These are phyloP conservation scores for Hymenoscyphus albidus DNA, from an alignment of 2,329 filamentous ascomycete genomes.

Conservation along the genomic window DNA sequence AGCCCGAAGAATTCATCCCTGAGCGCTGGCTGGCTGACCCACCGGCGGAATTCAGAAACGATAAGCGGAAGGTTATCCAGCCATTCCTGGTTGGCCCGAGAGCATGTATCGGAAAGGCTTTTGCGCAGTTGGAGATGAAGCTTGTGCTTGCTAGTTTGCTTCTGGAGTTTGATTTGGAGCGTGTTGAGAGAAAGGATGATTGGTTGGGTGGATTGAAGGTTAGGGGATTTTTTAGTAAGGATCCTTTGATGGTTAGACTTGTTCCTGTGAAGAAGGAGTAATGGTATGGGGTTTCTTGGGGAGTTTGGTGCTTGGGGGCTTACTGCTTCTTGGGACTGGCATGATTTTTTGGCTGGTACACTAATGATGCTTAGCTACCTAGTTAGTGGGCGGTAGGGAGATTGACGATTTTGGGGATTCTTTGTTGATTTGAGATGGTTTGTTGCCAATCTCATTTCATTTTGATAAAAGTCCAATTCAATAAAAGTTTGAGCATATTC, in stretches of 20 bases:
- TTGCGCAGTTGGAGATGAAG: conserved; percentile 11
- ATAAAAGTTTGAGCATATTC: neutral
- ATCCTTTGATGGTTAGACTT: conserved; percentile 6
- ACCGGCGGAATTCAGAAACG: conserved; percentile 26
- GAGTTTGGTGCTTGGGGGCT: neutral
- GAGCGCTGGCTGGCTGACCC: conserved; percentile 26
- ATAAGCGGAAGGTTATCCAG: conserved; percentile 34
- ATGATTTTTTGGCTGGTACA: neutral
- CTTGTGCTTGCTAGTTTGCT: conserved; percentile 9
- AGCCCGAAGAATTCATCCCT: conserved; percentile 22
- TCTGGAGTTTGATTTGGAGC: conserved; percentile 16
- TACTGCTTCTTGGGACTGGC: neutral
- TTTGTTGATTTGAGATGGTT: neutral
- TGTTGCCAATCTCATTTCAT: neutral
- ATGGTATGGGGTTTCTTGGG: neutral
- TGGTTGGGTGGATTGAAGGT: conserved; percentile 7
- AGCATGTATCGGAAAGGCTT: conserved; percentile 11
- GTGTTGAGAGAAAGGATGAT: neutral
- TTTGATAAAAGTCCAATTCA: neutral
- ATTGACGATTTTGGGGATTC: neutral
- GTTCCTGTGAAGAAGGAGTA: neutral
- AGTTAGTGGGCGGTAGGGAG: neutral
- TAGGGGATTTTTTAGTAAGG: conserved; percentile 10
- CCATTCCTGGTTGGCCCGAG: conserved; percentile 18
- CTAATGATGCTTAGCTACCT: neutral